Percentiles rank a stretch among this genome's conserved stretches.
Conservation (phyloP, 2,329 filamentous ascomycete genomes). For the Colletotrichum shisoi region DNA sequence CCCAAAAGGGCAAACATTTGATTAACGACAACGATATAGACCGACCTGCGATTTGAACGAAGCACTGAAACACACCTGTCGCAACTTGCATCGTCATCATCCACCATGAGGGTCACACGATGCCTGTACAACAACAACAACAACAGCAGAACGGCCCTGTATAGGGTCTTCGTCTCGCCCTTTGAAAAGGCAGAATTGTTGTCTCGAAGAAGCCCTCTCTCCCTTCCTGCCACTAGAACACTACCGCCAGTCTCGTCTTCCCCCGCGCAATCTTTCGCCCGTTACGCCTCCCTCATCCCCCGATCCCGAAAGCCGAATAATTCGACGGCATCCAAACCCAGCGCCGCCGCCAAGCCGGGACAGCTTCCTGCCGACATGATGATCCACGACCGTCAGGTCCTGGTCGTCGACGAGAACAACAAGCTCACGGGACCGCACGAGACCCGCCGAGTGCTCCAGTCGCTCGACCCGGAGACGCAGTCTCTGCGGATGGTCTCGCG, state of each 20-base stretch:
- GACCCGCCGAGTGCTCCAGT: slow-evolving; percentile 53
- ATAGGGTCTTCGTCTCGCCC: slow-evolving; percentile 56
- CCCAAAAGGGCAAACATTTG: neutral
- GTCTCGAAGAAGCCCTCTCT: slow-evolving; percentile 41
- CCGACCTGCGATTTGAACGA: slow-evolving; percentile 1
- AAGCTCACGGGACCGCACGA: slow-evolving; percentile 51
- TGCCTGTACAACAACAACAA: slow-evolving; percentile 52
- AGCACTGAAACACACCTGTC: neutral
- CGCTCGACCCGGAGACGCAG: slow-evolving; percentile 47
- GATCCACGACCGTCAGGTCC: slow-evolving; percentile 54
- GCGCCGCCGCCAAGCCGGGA: neutral
- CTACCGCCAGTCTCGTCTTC: slow-evolving; percentile 1
- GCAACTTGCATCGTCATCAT: slow-evolving; percentile 45
- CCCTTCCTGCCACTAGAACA: slow-evolving; percentile 15
- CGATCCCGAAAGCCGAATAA: slow-evolving; percentile 21
- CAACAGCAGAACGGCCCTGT: slow-evolving; percentile 56
- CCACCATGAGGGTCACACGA: slow-evolving; percentile 50
- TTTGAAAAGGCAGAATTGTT: slow-evolving; percentile 45
- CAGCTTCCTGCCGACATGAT: slow-evolving; percentile 48
- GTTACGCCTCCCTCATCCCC: slow-evolving; percentile 20
- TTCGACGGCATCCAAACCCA: neutral
- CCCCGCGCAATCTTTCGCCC: slow-evolving; percentile 13
- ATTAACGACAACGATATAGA: neutral
- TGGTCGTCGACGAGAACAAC: slow-evolving; percentile 53
- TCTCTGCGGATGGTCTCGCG: slow-evolving; percentile 53